These are phyloP conservation scores for Candida ipomoeae DNA, from an alignment of 805 yeast species.

Conservation along the genomic window DNA sequence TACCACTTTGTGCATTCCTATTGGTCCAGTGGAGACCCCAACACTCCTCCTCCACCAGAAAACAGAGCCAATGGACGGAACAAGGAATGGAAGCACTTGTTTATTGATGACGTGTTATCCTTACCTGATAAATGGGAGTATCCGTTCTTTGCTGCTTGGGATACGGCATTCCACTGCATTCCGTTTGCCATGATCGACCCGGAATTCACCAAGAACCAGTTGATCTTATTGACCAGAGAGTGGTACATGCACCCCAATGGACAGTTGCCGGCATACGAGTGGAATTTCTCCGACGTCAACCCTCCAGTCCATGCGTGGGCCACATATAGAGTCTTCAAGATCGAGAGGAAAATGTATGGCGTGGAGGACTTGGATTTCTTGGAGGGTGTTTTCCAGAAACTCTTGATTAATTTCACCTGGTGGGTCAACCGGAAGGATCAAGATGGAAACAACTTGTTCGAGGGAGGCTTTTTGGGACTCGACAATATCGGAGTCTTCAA, in stretches of 20 bases:
- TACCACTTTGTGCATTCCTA: constrained; percentile 80
- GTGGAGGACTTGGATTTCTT: constrained; percentile 73
- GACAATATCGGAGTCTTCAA: constrained; percentile 92
- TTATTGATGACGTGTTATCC: constrained; percentile 81
- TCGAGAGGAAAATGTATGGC: constrained; percentile 84
- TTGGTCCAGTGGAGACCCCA: constrained; percentile 86
- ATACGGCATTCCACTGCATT: constrained; percentile 90
- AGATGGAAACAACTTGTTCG: constrained; percentile 84
- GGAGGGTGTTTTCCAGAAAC: constrained; percentile 89
- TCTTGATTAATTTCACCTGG: constrained; percentile 89
- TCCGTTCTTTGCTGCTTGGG: constrained; percentile 97
- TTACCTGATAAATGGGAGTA: constrained; percentile 96
- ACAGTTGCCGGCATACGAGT: constrained; percentile 94
- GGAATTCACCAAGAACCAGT: constrained; percentile 82
- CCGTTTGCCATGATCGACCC: constrained; percentile 94
- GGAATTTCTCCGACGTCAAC: constrained; percentile 94
- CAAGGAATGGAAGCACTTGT: constrained; percentile 82
- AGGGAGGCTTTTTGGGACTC: constrained; percentile 90
- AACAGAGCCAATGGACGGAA: constrained; percentile 86
- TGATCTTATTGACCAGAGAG: constrained; percentile 81
- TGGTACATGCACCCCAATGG: constrained; percentile 99
- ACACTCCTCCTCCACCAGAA: constrained; percentile 66
- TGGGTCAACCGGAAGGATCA: constrained; percentile 92
- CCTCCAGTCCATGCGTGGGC: constrained; percentile 99
- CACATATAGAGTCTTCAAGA: constrained; percentile 77